Evolutionary conservation across 495 filamentous ascomycete genomes (phyloP).

Genomic region (Massariosphaeria phaeospora): DNA sequence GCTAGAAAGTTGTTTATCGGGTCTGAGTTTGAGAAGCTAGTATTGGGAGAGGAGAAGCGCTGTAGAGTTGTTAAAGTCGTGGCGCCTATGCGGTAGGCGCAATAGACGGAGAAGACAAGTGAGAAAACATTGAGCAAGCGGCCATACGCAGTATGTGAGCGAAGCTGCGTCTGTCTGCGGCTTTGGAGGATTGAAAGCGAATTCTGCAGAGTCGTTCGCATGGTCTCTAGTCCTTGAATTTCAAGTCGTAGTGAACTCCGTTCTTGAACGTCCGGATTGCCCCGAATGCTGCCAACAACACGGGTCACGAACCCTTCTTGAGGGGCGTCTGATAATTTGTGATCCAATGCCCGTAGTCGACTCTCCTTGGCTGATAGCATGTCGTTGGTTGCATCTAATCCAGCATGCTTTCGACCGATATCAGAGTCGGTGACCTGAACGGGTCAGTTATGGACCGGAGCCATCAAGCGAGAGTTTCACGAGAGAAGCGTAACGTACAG

Average conservation of each 20-base stretch:
- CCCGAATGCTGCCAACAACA: slow-evolving; percentile 59
- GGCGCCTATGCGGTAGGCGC: slow-evolving; percentile 66
- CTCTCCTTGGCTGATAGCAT: slow-evolving; percentile 66
- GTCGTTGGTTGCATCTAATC: slow-evolving; percentile 68
- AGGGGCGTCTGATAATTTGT: slow-evolving; percentile 53
- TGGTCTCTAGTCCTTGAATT: slow-evolving; percentile 69
- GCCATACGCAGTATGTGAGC: slow-evolving; percentile 58
- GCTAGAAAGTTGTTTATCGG: slow-evolving; percentile 72
- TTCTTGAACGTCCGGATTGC: slow-evolving; percentile 58
- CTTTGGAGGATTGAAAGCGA: slow-evolving; percentile 55
- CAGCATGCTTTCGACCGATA: slow-evolving; percentile 65
- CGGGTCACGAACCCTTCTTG: slow-evolving; percentile 60
- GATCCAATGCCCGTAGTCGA: slow-evolving; percentile 60
- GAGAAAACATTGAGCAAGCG: slow-evolving; percentile 51
- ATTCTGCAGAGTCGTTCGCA: slow-evolving; percentile 60
- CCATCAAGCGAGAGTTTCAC: too few species aligned
- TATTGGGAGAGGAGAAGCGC: slow-evolving; percentile 49
- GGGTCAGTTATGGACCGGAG: slow-evolving; percentile 4
- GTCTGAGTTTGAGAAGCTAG: slow-evolving; percentile 60
- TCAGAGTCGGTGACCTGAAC: slow-evolving; percentile 58
- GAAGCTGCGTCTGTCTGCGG: slow-evolving; percentile 55
- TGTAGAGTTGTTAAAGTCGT: slow-evolving; percentile 59
- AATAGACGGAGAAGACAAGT: slow-evolving; percentile 68
- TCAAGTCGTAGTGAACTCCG: slow-evolving; percentile 63
- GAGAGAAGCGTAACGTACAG: slow-evolving; percentile 28